Evolutionary conservation across 352 stramenopile species (phyloP), one percentile per base, ranked within the genome.

Genomic region (Globisporangium radiosum): DNA sequence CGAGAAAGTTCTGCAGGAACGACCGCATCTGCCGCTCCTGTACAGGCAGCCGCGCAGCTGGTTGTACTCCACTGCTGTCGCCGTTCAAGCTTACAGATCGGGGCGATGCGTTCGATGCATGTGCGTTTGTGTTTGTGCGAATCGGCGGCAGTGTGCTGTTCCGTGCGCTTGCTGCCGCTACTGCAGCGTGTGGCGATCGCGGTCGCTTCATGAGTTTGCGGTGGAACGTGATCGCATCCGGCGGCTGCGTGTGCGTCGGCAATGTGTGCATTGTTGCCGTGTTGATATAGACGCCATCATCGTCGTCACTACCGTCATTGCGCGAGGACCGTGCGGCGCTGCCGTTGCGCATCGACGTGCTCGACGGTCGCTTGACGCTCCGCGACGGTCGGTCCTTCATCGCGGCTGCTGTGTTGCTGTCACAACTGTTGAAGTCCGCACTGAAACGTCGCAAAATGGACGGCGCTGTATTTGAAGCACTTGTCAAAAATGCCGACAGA

Each of bases 1-100:
- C 73, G 17, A 97, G 68, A 58, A 97, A 97, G 59, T 97, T 97
- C n/a, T 82, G 76, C 59, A 97, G 59, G 66, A 97, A 96, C 38
- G 86, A 96, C 17, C 85, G 78, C 75, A 97, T 90, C 59, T 90
- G 83, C 10, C 83, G 78, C 52, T 85, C 73, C 58, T 87, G 76
- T 33, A 33, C 25, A 33, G 25, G 25, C 25, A 33, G 25, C 25
- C 25, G 25, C 25, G 25, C 25, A 33, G 25, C 43, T 47, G 43
- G 13, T 15, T 13, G 15, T 47, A 15, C 13, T 17, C 43, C 15
- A n/a, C 42, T 47, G 42, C 42, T 47, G 43, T 15, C n/a, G 43
- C 43, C n/a, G 43, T 47, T 15, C 7, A 15, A 5, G 43, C 13
- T 13, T 7, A 13, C 11, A 15, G 15, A 11, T 17, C 43, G 43